phyloP scores from a whole-genome alignment of 441 rosid species.

The Populus tomentosa region DNA sequence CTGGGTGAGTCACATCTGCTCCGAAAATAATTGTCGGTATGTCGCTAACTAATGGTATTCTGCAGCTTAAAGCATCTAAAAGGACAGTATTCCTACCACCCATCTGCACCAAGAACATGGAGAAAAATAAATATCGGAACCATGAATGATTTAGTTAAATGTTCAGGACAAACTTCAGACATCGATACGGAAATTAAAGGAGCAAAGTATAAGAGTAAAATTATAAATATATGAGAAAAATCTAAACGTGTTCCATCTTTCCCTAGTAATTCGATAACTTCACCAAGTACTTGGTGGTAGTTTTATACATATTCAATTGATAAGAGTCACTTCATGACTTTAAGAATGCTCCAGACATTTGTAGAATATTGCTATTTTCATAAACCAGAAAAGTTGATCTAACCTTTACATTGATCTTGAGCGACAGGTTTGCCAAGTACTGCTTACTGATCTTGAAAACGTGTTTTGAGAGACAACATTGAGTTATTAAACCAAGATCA shows the following conservation, averaged over 20 bases:
- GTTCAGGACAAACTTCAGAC: background rate
- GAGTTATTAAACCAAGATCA: slow-evolving; percentile 22
- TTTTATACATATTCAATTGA: background rate
- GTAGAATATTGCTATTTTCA: background rate
- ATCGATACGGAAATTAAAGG: background rate
- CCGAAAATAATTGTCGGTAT: slow-evolving; percentile 97
- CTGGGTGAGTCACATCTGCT: slow-evolving; percentile 97
- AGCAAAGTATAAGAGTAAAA: background rate
- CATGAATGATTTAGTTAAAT: background rate
- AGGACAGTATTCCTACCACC: slow-evolving; percentile 98
- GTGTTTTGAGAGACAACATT: slow-evolving; percentile 23
- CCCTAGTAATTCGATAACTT: background rate
- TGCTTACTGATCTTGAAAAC: slow-evolving; percentile 16
- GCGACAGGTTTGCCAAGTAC: slow-evolving; percentile 22
- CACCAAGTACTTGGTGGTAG: background rate
- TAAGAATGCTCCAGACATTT: background rate
- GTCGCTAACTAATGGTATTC: slow-evolving; percentile 90
- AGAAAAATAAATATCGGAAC: background rate
- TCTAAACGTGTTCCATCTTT: background rate
- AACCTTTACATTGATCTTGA: slow-evolving; percentile 28
- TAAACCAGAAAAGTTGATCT: background rate
- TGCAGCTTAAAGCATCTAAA: slow-evolving; percentile 88
- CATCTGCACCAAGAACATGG: slow-evolving; percentile 51
- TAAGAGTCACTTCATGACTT: background rate
- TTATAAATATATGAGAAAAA: background rate